Evolutionary conservation across 345 rosid species (phyloP), one percentile per base, ranked within the genome.

Genomic region (Citrus hindsii): DNA sequence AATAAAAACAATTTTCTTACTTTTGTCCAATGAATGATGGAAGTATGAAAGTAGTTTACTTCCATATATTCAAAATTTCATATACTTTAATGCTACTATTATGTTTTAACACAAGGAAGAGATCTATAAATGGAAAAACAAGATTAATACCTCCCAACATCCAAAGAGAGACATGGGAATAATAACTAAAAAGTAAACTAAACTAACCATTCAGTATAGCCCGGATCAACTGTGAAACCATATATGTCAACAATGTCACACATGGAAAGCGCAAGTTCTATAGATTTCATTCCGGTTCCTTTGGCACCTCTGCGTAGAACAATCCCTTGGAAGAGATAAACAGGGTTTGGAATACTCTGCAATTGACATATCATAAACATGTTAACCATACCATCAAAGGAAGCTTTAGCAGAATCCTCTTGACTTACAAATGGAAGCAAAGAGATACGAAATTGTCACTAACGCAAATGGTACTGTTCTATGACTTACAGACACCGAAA

Each of bases 221-320:
- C 99, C 67, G 99, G 99, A 89, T 95, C 99, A 27, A 95, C 98
- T 2, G 98, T 93, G 84, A 93, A 95, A 76, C 99, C 99, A 81
- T 95, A 95, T 83, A 95, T 92, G 82, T 93, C 92, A 22, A 95
- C 97, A 67, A 90, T 88, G 84, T 93, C 98, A 1, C 99, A 95
- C 95, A 95, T 92, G 73, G 99, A 95, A 76, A 93, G 91, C 51
- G 98, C 99, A 27, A 93, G 90, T 84, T 96, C 99, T 58, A 96
- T 79, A 64, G 99, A 90, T 82, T 96, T 96, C 97, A 96, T 91
- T 76, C 98, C 98, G 5, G 99, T 96, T 88, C 99, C 99, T 88
- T 96, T 96, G 73, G 99, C 99, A 74, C 97, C 98, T 89, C 95
- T 90, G 27, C 99, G 92, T 73, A 94, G 84, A 61, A 94, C 97